Conservation (phyloP, 2,329 filamentous ascomycete genomes). For the Diaporthe sp. region DNA sequence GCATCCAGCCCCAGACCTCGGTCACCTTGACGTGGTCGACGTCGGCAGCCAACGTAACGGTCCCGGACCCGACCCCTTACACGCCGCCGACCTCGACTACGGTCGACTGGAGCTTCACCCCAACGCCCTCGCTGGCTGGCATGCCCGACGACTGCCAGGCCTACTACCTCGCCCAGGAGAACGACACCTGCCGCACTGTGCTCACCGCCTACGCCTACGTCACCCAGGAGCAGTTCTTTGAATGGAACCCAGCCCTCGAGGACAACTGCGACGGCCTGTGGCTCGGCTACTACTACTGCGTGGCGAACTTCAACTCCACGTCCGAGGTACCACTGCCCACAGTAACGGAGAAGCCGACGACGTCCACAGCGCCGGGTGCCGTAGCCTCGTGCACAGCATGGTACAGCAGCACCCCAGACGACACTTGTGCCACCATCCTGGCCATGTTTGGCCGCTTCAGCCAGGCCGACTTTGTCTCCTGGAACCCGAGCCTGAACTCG, state of each 20-base stretch:
- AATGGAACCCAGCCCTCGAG: neutral
- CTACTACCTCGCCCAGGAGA: neutral
- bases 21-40: neutral
- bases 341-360: neutral
- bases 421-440: neutral
- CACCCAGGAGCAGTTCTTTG: neutral
- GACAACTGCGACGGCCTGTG: neutral
- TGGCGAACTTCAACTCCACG: neutral
- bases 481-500: neutral
- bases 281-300: neutral
- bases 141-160: neutral
- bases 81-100: neutral
- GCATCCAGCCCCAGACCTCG: neutral
- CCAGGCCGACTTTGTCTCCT: neutral
- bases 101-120: neutral
- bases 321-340: neutral
- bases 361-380: neutral
- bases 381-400: neutral
- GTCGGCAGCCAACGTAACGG: neutral
- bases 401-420: neutral
- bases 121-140: neutral
- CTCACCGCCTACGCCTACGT: neutral
- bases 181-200: neutral
- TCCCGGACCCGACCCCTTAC: neutral
- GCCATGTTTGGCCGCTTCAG: neutral